phyloP scores from a whole-genome alignment of 805 yeast genomes.

The Suhomyces prunicola region DNA sequence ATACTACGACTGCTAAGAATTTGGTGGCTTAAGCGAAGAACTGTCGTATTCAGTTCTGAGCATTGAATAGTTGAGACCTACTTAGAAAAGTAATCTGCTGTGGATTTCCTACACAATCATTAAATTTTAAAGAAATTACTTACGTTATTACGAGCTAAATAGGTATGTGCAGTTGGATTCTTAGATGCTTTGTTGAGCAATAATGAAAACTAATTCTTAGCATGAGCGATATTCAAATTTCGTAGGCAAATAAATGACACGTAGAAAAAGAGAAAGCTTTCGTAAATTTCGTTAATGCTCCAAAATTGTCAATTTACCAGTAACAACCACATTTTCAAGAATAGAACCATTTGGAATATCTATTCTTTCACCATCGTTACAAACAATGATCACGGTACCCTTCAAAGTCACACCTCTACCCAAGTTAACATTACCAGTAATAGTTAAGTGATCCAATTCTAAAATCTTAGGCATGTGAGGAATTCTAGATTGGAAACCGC shows the following conservation, averaged over 20 bases:
- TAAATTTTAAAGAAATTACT: not conserved
- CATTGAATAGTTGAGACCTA: not conserved
- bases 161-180: not conserved
- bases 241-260: not conserved
- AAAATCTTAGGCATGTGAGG: constrained; percentile 94
- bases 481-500: constrained; percentile 83
- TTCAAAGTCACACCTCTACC: constrained; percentile 89
- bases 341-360: constrained; percentile 96
- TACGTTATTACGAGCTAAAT: not conserved
- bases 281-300: constrained; percentile 60
- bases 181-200: not conserved
- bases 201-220: not conserved
- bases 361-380: constrained; percentile 94
- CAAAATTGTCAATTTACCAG: constrained; percentile 92
- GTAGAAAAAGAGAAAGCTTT: not conserved
- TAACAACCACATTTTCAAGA: constrained; percentile 93
- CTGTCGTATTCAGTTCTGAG: not conserved
- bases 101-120: not conserved
- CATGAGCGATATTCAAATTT: not conserved
- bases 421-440: constrained; percentile 91
- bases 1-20: constrained; percentile 23
- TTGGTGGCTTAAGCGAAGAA: constrained; percentile 9
- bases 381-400: constrained; percentile 97
- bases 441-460: constrained; percentile 95
- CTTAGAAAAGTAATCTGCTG: not conserved